Percentiles rank a stretch among this genome's conserved stretches.
Conservation (phyloP, 2,329 filamentous ascomycete genomes). For the Sordariomycetes sp. region DNA sequence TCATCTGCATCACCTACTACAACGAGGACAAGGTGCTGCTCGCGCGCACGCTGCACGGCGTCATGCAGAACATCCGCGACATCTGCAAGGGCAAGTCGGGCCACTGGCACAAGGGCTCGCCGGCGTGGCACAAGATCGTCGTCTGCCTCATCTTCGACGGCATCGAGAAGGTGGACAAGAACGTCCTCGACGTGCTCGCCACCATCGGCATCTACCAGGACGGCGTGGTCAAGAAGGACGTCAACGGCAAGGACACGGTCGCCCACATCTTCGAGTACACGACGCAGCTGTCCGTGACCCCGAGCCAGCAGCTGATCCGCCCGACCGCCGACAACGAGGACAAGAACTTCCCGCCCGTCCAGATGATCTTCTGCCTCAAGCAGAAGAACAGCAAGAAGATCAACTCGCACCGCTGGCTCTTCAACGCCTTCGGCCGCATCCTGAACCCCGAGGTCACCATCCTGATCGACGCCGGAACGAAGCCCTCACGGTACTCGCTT, state of each 20-base stretch:
- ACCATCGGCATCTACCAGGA: constrained; percentile 94
- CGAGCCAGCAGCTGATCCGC: constrained; percentile 86
- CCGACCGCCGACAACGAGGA: constrained; percentile 78
- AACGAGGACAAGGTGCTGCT: constrained; percentile 91
- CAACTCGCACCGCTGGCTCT: constrained; percentile 93
- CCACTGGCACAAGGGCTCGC: constrained; percentile 94
- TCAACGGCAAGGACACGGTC: constrained; percentile 84
- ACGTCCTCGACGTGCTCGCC: constrained; percentile 76
- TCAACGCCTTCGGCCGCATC: constrained; percentile 87
- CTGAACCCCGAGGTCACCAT: constrained; percentile 89
- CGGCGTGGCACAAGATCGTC: constrained; percentile 94
- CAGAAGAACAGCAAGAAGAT: constrained; percentile 98
- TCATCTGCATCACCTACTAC: constrained; percentile 93
- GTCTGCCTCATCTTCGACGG: constrained; percentile 89
- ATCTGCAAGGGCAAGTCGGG: constrained; percentile 93
- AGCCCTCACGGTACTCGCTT: constrained; percentile 77
- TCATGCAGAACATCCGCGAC: constrained; percentile 93
- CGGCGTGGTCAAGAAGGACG: constrained; percentile 90
- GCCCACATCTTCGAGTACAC: constrained; percentile 96
- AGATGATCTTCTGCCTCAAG: constrained; percentile 96
- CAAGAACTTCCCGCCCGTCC: constrained; percentile 75
- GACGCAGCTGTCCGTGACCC: constrained; percentile 82
- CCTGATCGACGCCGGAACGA: constrained; percentile 85
- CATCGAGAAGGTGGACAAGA: constrained; percentile 90
- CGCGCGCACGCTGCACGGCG: constrained; percentile 79